Evolutionary conservation across 371 early-diverging fungal genomes (phyloP).

Genomic region (Mucor lusitanicus): DNA sequence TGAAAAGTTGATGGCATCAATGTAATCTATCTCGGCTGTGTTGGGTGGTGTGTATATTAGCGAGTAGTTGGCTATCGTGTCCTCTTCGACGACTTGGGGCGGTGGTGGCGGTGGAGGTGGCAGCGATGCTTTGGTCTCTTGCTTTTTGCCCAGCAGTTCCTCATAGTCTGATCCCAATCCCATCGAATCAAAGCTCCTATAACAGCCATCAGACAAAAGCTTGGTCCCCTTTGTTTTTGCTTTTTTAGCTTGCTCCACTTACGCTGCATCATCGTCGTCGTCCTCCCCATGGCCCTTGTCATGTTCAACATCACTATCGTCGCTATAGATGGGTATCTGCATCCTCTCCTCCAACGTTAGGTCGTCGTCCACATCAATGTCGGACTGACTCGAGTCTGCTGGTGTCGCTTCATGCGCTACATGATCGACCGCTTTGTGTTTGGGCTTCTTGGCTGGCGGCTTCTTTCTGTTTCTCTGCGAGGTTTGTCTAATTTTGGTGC

Average conservation of each 20-base stretch:
- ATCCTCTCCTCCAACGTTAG: neutral
- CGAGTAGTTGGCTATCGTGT: conserved; percentile 46
- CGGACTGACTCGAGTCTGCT: conserved; percentile 1
- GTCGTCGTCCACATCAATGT: conserved; percentile 15
- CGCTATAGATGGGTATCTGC: neutral
- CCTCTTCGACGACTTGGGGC: conserved; percentile 29
- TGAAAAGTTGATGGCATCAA: conserved; percentile 40
- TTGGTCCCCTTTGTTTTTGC: neutral
- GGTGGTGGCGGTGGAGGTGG: neutral
- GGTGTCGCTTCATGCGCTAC: neutral
- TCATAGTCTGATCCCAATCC: conserved; percentile 27
- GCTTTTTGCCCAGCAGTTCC: conserved; percentile 6
- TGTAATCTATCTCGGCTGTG: conserved; percentile 33
- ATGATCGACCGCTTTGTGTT: conserved; percentile 8
- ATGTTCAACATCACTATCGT: neutral
- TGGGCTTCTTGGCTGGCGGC: conserved; percentile 7
- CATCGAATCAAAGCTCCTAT: conserved; percentile 12
- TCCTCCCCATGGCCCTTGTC: neutral
- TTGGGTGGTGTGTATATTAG: conserved; percentile 37
- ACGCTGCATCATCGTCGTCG: conserved; percentile 42
- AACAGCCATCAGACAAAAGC: neutral
- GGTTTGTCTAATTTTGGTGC: neutral
- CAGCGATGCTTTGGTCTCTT: neutral
- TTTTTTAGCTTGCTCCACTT: conserved; percentile 6
- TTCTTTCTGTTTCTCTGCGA: conserved; percentile 1